These are phyloP conservation scores for Calophaca sinica DNA, from an alignment of 306 rosid species.

Conservation along the genomic window DNA sequence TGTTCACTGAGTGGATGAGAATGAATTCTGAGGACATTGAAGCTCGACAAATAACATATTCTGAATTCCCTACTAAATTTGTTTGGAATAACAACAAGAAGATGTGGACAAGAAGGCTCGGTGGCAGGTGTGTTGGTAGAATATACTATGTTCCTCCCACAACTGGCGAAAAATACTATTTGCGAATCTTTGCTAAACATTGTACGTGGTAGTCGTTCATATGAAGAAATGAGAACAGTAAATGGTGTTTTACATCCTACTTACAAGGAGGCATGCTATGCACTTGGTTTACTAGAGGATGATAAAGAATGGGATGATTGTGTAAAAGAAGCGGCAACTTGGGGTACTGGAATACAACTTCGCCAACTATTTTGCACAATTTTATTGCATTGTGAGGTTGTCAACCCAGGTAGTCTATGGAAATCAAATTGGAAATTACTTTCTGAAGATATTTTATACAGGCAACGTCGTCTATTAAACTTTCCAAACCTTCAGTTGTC, in stretches of 20 bases:
- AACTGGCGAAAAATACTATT: slow-evolving; percentile 3
- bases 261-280: background rate
- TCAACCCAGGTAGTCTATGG: background rate
- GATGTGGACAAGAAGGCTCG: too few relatives aligned
- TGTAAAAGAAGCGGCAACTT: background rate
- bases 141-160: slow-evolving; percentile 9
- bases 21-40: too few relatives aligned
- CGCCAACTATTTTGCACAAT: background rate
- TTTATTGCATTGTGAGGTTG: background rate
- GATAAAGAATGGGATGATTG: slow-evolving; percentile 22
- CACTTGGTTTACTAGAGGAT: slow-evolving; percentile 1
- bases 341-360: background rate
- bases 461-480: too few relatives aligned
- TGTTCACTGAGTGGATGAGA: too few relatives aligned
- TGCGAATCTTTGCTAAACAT: background rate
- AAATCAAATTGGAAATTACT: background rate
- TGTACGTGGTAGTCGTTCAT: background rate
- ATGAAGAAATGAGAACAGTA: background rate
- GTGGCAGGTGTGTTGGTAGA: background rate
- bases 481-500: too few relatives aligned
- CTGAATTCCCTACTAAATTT: too few relatives aligned
- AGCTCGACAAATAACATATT: too few relatives aligned
- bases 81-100: too few relatives aligned
- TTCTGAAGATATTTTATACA: background rate
- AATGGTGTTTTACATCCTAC: background rate